A percentile compares a stretch with the other conserved stretches of the same genome.
Evolutionary conservation across 495 filamentous ascomycete species (phyloP).

Genomic region (Sphaerosporella brunnea): DNA sequence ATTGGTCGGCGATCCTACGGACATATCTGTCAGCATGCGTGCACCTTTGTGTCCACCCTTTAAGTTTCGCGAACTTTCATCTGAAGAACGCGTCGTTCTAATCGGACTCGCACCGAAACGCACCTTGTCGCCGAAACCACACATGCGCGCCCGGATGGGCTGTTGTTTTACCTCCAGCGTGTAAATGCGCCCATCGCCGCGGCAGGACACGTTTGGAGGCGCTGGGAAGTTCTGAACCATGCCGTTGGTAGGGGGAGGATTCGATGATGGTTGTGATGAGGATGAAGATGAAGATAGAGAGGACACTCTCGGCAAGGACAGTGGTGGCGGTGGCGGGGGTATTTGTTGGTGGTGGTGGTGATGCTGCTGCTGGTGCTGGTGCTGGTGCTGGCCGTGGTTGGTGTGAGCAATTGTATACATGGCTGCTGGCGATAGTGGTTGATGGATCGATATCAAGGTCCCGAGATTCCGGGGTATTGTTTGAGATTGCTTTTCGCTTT

Average conservation of each 20-base stretch:
- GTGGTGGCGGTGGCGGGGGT: conserved; percentile 44
- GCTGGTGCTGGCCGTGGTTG: not conserved
- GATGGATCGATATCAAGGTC: too few relatives aligned
- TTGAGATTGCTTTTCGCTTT: too few relatives aligned
- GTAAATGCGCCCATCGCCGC: conserved; percentile 34
- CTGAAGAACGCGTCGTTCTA: not conserved
- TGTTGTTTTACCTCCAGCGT: conserved; percentile 79
- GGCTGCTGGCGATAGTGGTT: too few relatives aligned
- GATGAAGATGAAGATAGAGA: conserved; percentile 29
- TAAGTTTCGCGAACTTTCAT: too few relatives aligned
- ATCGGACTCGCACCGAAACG: conserved; percentile 9
- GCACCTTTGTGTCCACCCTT: not conserved
- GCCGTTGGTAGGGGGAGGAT: conserved; percentile 2
- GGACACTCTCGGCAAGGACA: conserved; percentile 36
- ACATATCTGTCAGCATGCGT: conserved; percentile 2
- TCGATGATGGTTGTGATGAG: conserved; percentile 10
- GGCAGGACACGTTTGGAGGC: not conserved
- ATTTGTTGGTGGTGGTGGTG: conserved; percentile 9
- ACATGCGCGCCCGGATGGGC: conserved; percentile 89
- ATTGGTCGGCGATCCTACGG: conserved; percentile 81
- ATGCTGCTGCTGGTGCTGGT: not conserved
- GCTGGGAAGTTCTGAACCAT: not conserved
- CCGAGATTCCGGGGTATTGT: too few relatives aligned
- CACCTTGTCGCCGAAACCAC: conserved; percentile 97
- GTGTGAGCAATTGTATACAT: not conserved